Conservation (phyloP, 768 basidiomycete genomes). For the Lactarius sanguifluus region DNA sequence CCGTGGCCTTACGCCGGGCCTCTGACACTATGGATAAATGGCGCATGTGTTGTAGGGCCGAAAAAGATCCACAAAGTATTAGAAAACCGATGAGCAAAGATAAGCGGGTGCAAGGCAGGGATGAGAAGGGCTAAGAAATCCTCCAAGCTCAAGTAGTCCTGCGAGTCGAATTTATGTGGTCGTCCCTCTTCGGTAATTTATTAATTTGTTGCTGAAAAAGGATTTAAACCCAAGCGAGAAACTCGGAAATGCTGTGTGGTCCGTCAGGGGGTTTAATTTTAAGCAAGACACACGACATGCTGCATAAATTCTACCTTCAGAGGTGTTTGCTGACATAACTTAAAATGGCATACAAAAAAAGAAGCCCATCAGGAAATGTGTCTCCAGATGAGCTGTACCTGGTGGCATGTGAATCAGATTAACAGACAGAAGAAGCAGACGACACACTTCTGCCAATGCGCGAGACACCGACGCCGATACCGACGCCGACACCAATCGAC, state of each 20-base stretch:
- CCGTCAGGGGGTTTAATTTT: background rate
- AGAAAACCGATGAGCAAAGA: background rate
- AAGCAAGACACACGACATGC: conserved; percentile 17
- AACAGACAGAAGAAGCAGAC: background rate
- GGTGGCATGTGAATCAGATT: background rate
- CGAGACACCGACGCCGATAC: background rate
- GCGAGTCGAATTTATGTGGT: conserved; percentile 17
- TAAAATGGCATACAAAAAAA: conserved; percentile 6
- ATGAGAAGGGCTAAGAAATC: background rate
- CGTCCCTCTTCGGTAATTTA: conserved; percentile 11
- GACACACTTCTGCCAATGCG: background rate
- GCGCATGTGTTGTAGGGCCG: background rate
- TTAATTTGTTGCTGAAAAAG: conserved; percentile 14
- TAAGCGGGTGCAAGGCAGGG: background rate
- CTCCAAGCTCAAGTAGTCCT: background rate
- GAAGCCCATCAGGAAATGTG: conserved; percentile 8
- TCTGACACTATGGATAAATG: background rate
- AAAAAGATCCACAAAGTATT: background rate
- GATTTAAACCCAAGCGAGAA: conserved; percentile 18
- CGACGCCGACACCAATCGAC: background rate
- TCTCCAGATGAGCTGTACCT: conserved; percentile 4
- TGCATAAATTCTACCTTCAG: conserved; percentile 16
- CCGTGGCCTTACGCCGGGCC: background rate
- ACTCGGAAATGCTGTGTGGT: conserved; percentile 13
- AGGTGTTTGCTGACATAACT: conserved; percentile 1